Base-by-base conservation (phyloP, 192 early-diverging fungal species). In the Borealophlyctis nickersoniae region DNA sequence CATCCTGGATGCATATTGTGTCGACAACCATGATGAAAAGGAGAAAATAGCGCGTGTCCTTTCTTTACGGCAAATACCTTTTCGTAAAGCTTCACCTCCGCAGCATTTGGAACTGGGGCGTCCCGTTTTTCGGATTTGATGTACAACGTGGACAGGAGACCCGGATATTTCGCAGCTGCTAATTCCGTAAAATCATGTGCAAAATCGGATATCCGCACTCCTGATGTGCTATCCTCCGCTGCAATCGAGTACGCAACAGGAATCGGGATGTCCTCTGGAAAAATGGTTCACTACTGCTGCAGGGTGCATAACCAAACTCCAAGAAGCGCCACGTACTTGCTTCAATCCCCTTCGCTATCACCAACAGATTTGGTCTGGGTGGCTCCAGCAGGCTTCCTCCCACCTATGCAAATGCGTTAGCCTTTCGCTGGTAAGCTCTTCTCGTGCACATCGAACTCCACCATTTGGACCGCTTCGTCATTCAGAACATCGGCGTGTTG, bases 401-500 rank as follows among this genome's bases (percentile, higher is more conserved):
- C 1, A 30, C 23, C 53, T 30, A 55, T 0, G 26, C 23, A 23
- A 16, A 2, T 55, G 53, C 14, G 29, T 7, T 28, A 24, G 23
- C 16, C 1, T 55, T 28, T 30, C 19, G 23, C 16, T 24, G 5
- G 9, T 7, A 5, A 16, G 52, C 7, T 27, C 9, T 53, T 23
- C 52, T 14, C 52, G 26, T 5, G 5, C 52, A 14, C 52, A 53
- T 27, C n/a, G n/a, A n/a, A n/a, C n/a, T n/a, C n/a, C n/a, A 53
- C 52, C 26, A 9, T 16, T 24, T 9, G n/a, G 24, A 16, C 16
- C 7, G 52, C 2, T 59, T 33, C 57, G 29, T 59, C 57, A 22
- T 59, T 59, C 23, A 62, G 49, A 29, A 52, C 19, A 0, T 62
- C 61, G 14, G 24, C 28, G 5, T 62, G 22, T 4, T 52, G 61